Evolutionary conservation across 345 rosid genomes (phyloP), one percentile per base, ranked within the genome.

Genomic region (Nephelium lappaceum): DNA sequence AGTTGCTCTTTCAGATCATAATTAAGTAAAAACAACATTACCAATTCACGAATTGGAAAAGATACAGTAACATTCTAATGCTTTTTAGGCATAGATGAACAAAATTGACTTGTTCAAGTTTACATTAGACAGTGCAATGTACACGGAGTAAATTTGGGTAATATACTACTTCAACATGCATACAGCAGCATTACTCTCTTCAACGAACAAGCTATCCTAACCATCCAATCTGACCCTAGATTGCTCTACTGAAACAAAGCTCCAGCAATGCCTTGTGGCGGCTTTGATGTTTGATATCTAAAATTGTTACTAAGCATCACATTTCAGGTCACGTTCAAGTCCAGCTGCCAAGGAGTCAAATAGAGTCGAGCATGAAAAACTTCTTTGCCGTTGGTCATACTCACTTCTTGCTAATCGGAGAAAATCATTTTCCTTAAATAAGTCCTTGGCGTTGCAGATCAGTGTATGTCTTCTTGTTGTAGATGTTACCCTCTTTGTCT

Each of bases 361-460:
- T 60, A 68, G 21, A 61, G 23, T 42, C 39, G 8, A 73, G 41
- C 23, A 8, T 12, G 51, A 45, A 45, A 3, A 45, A 11, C 4
- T 45, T 45, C 11, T 45, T 45, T 1, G 8, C 51, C 0, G 18
- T 27, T 31, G 36, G 36, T 31, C 3, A 31, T 31, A 2, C 36
- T 12, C 12, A 4, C 24, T 25, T 61, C 27, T 38, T 15, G 42
- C 57, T 42, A 24, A 39, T 45, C 16, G 55, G 43, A 36, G 42
- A 23, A 0, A 36, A 42, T 14, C 27, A 25, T n/a, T 15, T 21
- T 73, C 24, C 81, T 89, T 84, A 93, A 4, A 97, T 94, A 81
- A 97, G 89, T 55, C 99, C 99, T 82, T 94, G 99, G 36, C 98
- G 96, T 86, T 97, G 98, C 71, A 97, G 90, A 89, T 97, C 99